phyloP scores from a whole-genome alignment of 139 green algal species.

The Picochlorum sp. region DNA sequence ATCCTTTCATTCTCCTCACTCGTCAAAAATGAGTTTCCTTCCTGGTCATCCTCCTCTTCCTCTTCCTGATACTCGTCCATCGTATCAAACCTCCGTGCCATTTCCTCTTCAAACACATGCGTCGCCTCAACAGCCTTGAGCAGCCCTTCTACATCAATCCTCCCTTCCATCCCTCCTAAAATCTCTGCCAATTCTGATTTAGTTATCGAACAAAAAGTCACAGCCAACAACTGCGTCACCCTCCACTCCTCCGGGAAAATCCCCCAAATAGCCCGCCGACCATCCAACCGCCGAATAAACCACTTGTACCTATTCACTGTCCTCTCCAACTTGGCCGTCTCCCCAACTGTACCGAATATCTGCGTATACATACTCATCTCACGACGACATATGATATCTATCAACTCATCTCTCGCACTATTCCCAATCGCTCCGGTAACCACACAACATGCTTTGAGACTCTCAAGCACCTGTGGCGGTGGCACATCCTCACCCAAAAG shows the following conservation, averaged over 20 bases:
- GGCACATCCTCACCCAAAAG: constrained; percentile 66
- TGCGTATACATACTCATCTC: constrained; percentile 84
- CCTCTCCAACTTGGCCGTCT: constrained; percentile 77
- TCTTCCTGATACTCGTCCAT: neutral
- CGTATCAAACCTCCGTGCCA: constrained; percentile 69
- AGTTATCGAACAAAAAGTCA: constrained; percentile 93
- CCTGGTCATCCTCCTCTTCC: constrained; percentile 14
- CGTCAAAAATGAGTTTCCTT: constrained; percentile 28
- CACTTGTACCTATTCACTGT: constrained; percentile 83
- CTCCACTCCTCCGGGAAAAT: constrained; percentile 87
- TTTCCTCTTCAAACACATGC: constrained; percentile 93
- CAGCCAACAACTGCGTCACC: constrained; percentile 78
- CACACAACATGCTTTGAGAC: constrained; percentile 80
- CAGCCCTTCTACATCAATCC: constrained; percentile 69
- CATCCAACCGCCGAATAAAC: constrained; percentile 43
- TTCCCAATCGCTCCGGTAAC: constrained; percentile 82
- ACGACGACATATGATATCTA: constrained; percentile 75
- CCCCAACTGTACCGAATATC: constrained; percentile 66
- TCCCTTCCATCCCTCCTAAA: constrained; percentile 43
- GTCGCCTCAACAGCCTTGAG: constrained; percentile 86
- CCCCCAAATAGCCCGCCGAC: constrained; percentile 57
- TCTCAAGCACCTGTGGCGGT: constrained; percentile 59
- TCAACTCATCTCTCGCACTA: constrained; percentile 77
- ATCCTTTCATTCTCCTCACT: constrained; percentile 22
- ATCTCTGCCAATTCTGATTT: constrained; percentile 80